A percentile compares a stretch with the other conserved stretches of the same genome.
Evolutionary conservation across 495 filamentous ascomycete genomes (phyloP).

Genomic region (Hypoxylon trugodes): DNA sequence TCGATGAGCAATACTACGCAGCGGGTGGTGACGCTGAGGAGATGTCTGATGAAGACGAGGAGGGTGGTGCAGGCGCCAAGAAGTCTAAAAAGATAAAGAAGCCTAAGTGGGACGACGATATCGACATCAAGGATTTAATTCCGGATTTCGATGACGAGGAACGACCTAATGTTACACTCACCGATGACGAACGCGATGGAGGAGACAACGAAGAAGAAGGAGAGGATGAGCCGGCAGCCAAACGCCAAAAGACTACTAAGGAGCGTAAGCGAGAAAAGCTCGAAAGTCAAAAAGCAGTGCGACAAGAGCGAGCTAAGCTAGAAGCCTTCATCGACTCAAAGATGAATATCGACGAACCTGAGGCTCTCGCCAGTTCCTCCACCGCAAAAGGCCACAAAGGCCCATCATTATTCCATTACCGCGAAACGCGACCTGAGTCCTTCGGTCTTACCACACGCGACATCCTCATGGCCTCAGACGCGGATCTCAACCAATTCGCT

Average conservation of each 20-base stretch:
- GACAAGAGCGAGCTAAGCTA: conserved; percentile 80
- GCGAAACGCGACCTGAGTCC: conserved; percentile 87
- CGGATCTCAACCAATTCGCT: conserved; percentile 86
- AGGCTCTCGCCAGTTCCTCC: conserved; percentile 55
- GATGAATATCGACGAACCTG: conserved; percentile 72
- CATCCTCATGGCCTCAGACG: conserved; percentile 89
- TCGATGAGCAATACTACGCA: conserved; percentile 89
- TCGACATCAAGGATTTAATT: conserved; percentile 91
- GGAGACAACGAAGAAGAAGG: conserved; percentile 52
- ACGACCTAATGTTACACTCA: conserved; percentile 62
- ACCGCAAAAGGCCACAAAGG: conserved; percentile 33
- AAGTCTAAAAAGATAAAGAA: conserved; percentile 72
- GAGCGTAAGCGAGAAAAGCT: conserved; percentile 70
- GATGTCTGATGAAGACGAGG: conserved; percentile 56
- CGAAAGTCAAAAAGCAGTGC: conserved; percentile 76
- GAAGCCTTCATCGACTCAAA: conserved; percentile 87
- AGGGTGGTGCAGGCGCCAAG: conserved; percentile 39
- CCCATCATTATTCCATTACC: conserved; percentile 75
- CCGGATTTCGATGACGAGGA: conserved; percentile 78
- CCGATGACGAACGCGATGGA: conserved; percentile 51
- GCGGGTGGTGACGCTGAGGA: conserved; percentile 66
- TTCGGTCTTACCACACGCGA: conserved; percentile 90
- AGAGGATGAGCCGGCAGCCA: conserved; percentile 50
- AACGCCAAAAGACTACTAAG: conserved; percentile 70
- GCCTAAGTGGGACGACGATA: conserved; percentile 95